phyloP scores from a whole-genome alignment of 495 filamentous ascomycete species.

The Podospora appendiculata region DNA sequence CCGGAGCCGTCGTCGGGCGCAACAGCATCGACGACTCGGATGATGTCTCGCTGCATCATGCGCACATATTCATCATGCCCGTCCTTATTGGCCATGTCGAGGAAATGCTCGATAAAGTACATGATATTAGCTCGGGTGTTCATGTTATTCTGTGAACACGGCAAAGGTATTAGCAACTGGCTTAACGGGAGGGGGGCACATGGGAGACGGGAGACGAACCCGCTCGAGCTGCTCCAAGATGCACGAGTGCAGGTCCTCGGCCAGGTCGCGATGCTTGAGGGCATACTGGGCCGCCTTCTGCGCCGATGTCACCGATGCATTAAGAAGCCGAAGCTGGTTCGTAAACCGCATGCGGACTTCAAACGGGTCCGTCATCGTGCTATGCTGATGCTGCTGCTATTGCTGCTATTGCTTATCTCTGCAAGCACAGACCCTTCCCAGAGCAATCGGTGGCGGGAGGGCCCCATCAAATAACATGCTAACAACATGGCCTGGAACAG shows the following conservation, averaged over 20 bases:
- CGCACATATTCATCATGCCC: slow-evolving; percentile 68
- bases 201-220: slow-evolving; percentile 33
- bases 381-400: background rate
- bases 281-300: slow-evolving; percentile 94
- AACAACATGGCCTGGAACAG: too few relatives aligned
- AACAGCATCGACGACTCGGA: slow-evolving; percentile 80
- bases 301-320: slow-evolving; percentile 77
- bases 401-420: background rate
- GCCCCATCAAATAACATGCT: too few relatives aligned
- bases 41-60: slow-evolving; percentile 92
- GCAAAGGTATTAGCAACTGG: background rate
- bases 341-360: slow-evolving; percentile 98
- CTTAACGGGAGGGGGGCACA: background rate
- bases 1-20: slow-evolving; percentile 83
- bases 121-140: slow-evolving; percentile 98
- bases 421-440: too few relatives aligned
- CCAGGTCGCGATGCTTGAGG: slow-evolving; percentile 81
- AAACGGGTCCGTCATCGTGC: slow-evolving; percentile 82
- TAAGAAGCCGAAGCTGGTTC: slow-evolving; percentile 74
- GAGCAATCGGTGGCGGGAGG: too few relatives aligned
- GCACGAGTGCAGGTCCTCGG: slow-evolving; percentile 94
- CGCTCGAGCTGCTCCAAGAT: slow-evolving; percentile 91
- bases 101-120: slow-evolving; percentile 95
- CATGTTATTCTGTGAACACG: slow-evolving; percentile 59
- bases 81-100: slow-evolving; percentile 74